phyloP scores from a whole-genome alignment of 352 stramenopile genomes.

The Globisporangium camurandrum region DNA sequence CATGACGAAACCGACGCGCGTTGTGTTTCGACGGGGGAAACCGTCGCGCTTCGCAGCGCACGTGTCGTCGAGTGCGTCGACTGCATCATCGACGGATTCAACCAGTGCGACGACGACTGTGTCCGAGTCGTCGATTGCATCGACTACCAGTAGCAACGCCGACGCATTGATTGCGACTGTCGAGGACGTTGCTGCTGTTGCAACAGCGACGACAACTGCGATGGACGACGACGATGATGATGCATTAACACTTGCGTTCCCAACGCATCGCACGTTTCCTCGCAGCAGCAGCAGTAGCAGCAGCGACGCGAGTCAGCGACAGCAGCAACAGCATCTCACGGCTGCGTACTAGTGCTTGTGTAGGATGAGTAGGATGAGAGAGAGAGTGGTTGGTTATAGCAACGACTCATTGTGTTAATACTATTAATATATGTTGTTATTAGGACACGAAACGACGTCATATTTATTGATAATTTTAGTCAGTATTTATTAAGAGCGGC shows the following conservation, averaged over 20 bases:
- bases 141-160: neutral
- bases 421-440: no score
- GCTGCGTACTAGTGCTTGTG: slow-evolving; percentile 6
- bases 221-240: slow-evolving; percentile 11
- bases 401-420: no score
- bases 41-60: slow-evolving; percentile 12
- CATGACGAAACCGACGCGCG: slow-evolving; percentile 25
- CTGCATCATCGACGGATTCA: neutral
- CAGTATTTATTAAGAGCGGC: no score
- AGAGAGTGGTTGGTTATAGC: no score
- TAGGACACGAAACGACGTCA: no score
- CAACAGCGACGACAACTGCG: slow-evolving; percentile 6
- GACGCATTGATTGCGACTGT: neutral
- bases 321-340: neutral
- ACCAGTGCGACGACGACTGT: neutral
- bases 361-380: no score
- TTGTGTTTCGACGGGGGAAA: slow-evolving; percentile 24
- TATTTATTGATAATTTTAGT: no score
- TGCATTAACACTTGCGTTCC: slow-evolving; percentile 19
- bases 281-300: no score
- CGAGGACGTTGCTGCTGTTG: no score
- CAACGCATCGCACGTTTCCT: slow-evolving; percentile 21
- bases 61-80: slow-evolving; percentile 14
- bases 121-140: no score
- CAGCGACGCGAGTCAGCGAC: slow-evolving; percentile 4